Base-by-base conservation (phyloP, 768 basidiomycete species). In the Boletus huronensis region DNA sequence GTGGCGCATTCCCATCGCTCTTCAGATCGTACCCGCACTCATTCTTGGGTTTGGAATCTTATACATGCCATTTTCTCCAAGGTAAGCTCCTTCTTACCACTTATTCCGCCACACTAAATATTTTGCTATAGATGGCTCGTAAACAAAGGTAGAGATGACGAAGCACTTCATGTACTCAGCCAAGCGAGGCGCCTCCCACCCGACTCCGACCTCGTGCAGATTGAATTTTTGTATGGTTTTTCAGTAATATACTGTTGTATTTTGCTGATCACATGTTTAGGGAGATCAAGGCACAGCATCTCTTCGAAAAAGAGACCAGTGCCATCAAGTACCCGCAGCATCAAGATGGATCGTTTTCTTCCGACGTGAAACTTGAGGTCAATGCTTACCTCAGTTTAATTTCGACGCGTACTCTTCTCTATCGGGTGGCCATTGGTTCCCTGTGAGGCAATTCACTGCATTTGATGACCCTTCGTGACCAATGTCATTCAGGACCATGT, bases 21-120 rank as follows among this genome's bases (percentile, higher is more conserved):
- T 91, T 16, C 90, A 93, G 61, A 76, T 90, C 46, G 79, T 85
- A 2, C 90, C 90, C 14, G 89, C 87, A 14, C 44, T 89, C 32
- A 76, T 88, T 54, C 79, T 93, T 25, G 85, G 83, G 28, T 62
- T 79, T 34, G 90, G 90, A 5, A 84, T 88, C 39, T 52, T 86
- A 45, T 90, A 85, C 68, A 84, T 91, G 81, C 90, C 90, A 1
- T 88, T 87, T 74, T 88, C 86, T 19, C 90, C 90, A 16, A 75
- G 87, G 81, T 82, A 67, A 34, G 70, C 5, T 58, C 21, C 36
- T n/a, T 25, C 21, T 25, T n/a, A 3, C 8, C 3, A 48, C 13
- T 31, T 40, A 40, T 59, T 31, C 31, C n/a, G 41, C 9, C 23
- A 23, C 28, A 35, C 26, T 52, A 25, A 55, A 25, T 28, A 10